Evolutionary conservation across 441 rosid genomes (phyloP).

Genomic region (Rhodomyrtus psidioides): DNA sequence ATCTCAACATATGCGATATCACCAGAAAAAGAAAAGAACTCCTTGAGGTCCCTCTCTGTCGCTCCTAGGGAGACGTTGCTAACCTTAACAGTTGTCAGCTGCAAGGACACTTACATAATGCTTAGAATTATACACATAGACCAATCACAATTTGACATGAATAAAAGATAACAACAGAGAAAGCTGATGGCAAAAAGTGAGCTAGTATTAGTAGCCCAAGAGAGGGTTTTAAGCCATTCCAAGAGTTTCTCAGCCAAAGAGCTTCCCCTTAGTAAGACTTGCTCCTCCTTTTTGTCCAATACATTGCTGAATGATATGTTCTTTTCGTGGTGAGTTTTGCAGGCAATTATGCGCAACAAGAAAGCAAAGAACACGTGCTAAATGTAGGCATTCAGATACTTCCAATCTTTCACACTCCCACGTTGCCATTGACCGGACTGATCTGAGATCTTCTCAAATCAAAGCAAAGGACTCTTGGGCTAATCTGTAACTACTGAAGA

Average conservation of each 20-base stretch:
- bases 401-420: neutral
- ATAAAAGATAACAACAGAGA: neutral
- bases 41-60: constrained; percentile 64
- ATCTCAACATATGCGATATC: constrained; percentile 73
- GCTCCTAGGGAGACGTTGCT: constrained; percentile 70
- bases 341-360: neutral
- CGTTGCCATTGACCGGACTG: neutral
- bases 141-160: neutral
- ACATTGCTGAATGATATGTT: neutral
- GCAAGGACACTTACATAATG: constrained; percentile 14
- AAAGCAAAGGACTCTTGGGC: neutral
- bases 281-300: neutral
- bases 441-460: neutral
- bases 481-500: neutral
- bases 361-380: neutral
- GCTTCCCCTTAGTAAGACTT: neutral
- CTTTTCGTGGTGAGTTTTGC: neutral
- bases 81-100: constrained; percentile 70
- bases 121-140: neutral
- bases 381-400: neutral
- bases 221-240: neutral
- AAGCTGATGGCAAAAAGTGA: neutral
- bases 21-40: constrained; percentile 90
- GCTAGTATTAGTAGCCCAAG: neutral
- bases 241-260: neutral